A percentile compares a stretch with the other conserved stretches of the same genome.
These are phyloP conservation scores for Crepidotus variabilis DNA, from an alignment of 768 basidiomycete species.

Conservation along the genomic window DNA sequence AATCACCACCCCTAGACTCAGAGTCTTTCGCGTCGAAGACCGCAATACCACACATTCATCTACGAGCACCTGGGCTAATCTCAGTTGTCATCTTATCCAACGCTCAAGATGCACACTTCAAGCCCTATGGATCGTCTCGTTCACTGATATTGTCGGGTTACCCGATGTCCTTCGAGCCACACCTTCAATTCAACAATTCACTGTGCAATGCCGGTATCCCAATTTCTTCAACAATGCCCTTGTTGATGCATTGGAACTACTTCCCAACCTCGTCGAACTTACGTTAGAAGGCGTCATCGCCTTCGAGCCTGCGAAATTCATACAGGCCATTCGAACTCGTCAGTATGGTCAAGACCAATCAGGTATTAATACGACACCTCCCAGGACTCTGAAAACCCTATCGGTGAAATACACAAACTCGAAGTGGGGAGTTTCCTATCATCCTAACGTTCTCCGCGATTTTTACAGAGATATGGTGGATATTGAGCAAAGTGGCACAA, in stretches of 20 bases:
- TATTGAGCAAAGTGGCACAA: background rate
- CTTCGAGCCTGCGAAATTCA: background rate
- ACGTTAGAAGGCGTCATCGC: background rate
- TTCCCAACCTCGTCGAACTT: background rate
- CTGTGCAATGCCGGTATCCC: background rate
- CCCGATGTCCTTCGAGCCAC: background rate
- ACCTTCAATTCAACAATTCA: background rate
- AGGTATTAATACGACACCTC: background rate
- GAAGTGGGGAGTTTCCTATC: background rate
- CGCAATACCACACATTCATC: too few species aligned
- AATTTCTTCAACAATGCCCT: background rate
- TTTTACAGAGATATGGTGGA: background rate
- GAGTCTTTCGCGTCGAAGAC: too few species aligned
- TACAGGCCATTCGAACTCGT: background rate
- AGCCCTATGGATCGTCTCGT: background rate
- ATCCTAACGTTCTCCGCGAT: background rate
- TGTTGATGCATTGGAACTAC: background rate
- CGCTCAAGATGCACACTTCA: background rate
- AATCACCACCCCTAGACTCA: too few species aligned
- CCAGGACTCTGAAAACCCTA: background rate
- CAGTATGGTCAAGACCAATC: background rate
- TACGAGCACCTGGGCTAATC: too few species aligned
- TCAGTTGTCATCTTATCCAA: background rate
- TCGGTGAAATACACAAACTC: background rate
- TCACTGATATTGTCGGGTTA: background rate